phyloP scores from a whole-genome alignment of 2,329 filamentous ascomycete genomes.

The Penicillium sp. region DNA sequence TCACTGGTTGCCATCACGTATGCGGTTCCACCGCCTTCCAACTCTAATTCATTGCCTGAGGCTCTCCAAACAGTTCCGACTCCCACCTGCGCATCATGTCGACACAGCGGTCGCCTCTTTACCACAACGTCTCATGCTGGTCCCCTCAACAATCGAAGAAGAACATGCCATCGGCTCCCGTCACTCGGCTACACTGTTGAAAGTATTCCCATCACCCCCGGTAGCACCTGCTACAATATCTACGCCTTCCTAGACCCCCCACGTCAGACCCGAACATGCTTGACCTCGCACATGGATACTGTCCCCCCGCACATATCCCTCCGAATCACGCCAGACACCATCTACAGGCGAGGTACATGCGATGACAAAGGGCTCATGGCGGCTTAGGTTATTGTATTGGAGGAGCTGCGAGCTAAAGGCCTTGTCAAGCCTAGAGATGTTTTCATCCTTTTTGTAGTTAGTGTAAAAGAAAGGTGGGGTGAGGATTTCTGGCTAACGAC shows the following conservation, averaged over 20 bases:
- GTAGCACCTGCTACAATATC: conserved; percentile 42
- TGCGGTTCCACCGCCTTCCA: too few relatives aligned
- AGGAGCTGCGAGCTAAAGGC: conserved; percentile 54
- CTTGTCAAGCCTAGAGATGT: conserved; percentile 56
- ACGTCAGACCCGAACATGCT: conserved; percentile 34
- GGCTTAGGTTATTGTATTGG: conserved; percentile 71
- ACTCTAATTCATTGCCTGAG: too few relatives aligned
- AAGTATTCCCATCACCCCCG: conserved; percentile 38
- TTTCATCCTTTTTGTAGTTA: conserved; percentile 66
- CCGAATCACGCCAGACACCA: conserved; percentile 50
- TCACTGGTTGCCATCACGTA: too few relatives aligned
- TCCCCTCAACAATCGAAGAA: conserved; percentile 43
- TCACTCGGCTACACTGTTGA: conserved; percentile 42
- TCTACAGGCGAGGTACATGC: conserved; percentile 71
- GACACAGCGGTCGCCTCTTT: conserved; percentile 33
- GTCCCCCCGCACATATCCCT: conserved; percentile 76
- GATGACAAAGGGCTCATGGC: conserved; percentile 68
- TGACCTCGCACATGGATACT: conserved; percentile 49
- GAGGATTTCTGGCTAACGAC: conserved; percentile 59
- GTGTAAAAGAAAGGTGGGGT: conserved; percentile 60
- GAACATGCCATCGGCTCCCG: conserved; percentile 42
- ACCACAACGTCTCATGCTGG: conserved; percentile 40
- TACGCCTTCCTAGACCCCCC: conserved; percentile 43
- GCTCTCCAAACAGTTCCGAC: too few relatives aligned
- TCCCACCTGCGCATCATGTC: too few relatives aligned